A percentile compares a stretch with the other conserved stretches of the same genome.
Conservation (phyloP, 2,329 filamentous ascomycete species). For the Aspergillus versicolor region DNA sequence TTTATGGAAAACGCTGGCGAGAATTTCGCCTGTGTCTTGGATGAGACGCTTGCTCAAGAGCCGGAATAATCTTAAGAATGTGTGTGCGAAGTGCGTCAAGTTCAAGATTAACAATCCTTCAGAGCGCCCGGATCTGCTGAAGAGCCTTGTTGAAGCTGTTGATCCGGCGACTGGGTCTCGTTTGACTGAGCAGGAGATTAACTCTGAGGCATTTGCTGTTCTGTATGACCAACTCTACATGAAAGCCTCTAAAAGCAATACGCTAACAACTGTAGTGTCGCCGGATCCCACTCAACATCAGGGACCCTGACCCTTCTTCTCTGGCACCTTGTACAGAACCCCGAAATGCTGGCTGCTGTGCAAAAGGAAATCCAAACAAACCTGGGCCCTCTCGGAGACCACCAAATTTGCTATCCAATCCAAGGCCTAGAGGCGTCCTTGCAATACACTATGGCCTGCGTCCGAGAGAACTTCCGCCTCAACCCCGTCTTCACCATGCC, state of each 20-base stretch:
- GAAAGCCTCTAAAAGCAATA: neutral
- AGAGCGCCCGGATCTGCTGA: neutral
- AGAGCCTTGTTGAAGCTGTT: neutral
- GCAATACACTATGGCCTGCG: neutral
- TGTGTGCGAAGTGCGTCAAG: neutral
- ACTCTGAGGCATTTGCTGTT: neutral
- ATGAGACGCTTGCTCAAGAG: neutral
- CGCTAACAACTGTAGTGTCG: neutral
- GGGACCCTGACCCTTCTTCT: neutral
- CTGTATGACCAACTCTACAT: neutral
- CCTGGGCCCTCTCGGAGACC: neutral
- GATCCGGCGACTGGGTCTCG: neutral
- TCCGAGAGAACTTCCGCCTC: neutral
- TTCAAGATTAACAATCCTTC: neutral
- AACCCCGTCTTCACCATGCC: conserved; percentile 3
- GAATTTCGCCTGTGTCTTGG: neutral
- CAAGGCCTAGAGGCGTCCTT: neutral
- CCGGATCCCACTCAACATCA: neutral
- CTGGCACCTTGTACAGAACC: neutral
- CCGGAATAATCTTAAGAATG: neutral
- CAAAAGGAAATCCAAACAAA: neutral
- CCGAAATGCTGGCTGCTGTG: neutral
- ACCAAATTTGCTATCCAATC: neutral
- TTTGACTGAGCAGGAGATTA: neutral
- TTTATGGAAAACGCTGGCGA: neutral